These are phyloP conservation scores for Neohortaea acidophila DNA, from an alignment of 495 filamentous ascomycete genomes.

Conservation along the genomic window DNA sequence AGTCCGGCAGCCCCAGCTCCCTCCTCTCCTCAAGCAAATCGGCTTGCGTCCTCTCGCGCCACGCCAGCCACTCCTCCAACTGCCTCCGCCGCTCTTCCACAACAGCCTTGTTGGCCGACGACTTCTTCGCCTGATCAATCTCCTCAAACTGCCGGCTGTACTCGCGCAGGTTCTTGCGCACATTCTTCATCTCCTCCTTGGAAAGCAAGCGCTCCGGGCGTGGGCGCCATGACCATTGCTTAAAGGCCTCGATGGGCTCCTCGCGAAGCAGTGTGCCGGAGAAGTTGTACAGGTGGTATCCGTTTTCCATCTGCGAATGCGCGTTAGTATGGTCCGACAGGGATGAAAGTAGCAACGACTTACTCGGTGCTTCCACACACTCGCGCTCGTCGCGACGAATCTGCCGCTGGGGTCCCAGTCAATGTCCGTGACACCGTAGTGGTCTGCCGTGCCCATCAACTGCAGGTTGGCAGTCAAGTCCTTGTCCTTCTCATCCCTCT, in stretches of 20 bases:
- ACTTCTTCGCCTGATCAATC: conserved; percentile 80
- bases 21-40: conserved; percentile 58
- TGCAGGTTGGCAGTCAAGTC: conserved; percentile 88
- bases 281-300: conserved; percentile 96
- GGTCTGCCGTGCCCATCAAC: conserved; percentile 80
- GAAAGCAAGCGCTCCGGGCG: conserved; percentile 74
- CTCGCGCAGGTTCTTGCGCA: conserved; percentile 95
- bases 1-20: conserved; percentile 48
- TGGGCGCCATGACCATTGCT: conserved; percentile 89
- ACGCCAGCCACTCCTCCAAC: conserved; percentile 80
- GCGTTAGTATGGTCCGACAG: conserved; percentile 6
- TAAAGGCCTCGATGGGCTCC: conserved; percentile 90
- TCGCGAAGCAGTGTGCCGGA: conserved; percentile 77
- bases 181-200: conserved; percentile 89
- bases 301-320: conserved; percentile 76
- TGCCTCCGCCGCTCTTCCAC: conserved; percentile 72
- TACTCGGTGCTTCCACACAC: conserved; percentile 88
- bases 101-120: conserved; percentile 81
- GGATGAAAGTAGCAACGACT: conserved; percentile 24
- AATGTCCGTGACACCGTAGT: conserved; percentile 93
- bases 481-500: conserved; percentile 82
- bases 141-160: conserved; percentile 90
- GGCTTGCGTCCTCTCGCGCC: conserved; percentile 59
- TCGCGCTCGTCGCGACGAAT: conserved; percentile 81
- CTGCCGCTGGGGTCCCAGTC: conserved; percentile 96